Percentiles rank a stretch among this genome's conserved stretches.
These are phyloP conservation scores for Barbatosphaeria neglecta DNA, from an alignment of 495 filamentous ascomycete genomes.

Conservation along the genomic window DNA sequence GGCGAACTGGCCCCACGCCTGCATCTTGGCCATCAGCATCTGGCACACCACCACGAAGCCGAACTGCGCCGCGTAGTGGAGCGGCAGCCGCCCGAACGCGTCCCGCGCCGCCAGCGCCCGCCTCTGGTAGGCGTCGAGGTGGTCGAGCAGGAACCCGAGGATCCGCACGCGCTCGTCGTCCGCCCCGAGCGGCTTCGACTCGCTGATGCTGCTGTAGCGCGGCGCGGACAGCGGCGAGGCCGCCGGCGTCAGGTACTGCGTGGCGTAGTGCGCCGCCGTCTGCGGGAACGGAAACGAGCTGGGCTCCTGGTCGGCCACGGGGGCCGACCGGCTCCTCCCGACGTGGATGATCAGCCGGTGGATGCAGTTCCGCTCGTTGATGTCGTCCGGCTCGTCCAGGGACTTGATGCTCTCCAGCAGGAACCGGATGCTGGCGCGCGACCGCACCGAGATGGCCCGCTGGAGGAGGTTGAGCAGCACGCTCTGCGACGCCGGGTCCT, in stretches of 20 bases:
- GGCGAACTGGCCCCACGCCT: conserved; percentile 78
- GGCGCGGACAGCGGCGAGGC: conserved; percentile 47
- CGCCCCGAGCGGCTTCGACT: conserved; percentile 47
- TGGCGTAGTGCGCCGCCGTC: conserved; percentile 53
- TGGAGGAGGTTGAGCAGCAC: conserved; percentile 73
- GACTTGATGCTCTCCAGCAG: conserved; percentile 55
- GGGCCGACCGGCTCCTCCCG: conserved; percentile 60
- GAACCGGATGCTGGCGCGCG: conserved; percentile 53
- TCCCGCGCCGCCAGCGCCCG: conserved; percentile 58
- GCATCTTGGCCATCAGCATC: conserved; percentile 77
- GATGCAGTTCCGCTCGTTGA: conserved; percentile 86
- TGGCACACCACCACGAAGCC: conserved; percentile 81
- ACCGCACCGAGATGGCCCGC: conserved; percentile 61
- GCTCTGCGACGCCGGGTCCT: conserved; percentile 44
- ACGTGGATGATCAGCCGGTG: conserved; percentile 86
- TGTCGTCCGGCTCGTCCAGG: conserved; percentile 78
- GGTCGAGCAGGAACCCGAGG: conserved; percentile 60
- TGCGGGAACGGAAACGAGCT: conserved; percentile 34
- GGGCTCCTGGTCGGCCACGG: conserved; percentile 34
- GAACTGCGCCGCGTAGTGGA: conserved; percentile 94
- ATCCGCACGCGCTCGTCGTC: conserved; percentile 66
- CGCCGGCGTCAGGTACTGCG: conserved; percentile 51
- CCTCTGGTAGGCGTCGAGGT: conserved; percentile 57
- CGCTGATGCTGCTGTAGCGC: conserved; percentile 27
- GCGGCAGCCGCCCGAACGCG: conserved; percentile 68